Evolutionary conservation across 148 eudicot genomes (phyloP).

Genomic region (Salicornia ramosissima): DNA sequence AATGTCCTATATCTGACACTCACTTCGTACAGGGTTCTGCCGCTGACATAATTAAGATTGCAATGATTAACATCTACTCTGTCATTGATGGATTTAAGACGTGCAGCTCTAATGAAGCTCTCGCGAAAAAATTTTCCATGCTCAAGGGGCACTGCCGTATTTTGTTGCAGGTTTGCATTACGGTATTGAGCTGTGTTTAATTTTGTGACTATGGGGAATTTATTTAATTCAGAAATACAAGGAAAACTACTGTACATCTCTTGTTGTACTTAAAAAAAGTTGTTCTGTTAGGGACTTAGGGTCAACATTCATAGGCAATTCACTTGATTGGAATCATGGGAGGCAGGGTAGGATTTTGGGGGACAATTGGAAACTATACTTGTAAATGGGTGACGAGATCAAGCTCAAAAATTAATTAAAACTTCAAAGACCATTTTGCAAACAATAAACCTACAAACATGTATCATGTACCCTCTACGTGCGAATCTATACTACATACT

Average conservation of each 20-base stretch:
- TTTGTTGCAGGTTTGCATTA: conserved; percentile 68
- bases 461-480: too few relatives aligned
- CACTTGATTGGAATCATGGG: too few relatives aligned
- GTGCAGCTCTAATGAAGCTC: conserved; percentile 28
- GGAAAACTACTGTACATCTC: background rate
- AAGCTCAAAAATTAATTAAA: too few relatives aligned
- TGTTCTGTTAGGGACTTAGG: background rate
- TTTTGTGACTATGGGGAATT: background rate
- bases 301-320: too few relatives aligned
- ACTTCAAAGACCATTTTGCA: too few relatives aligned
- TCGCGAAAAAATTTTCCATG: conserved; percentile 42
- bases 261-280: background rate
- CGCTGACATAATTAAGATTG: conserved; percentile 93
- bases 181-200: background rate
- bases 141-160: conserved; percentile 83
- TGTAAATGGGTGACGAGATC: too few relatives aligned
- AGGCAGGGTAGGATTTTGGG: too few relatives aligned
- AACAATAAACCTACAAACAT: too few relatives aligned
- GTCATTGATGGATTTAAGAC: conserved; percentile 44
- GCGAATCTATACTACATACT: too few relatives aligned
- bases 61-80: conserved; percentile 76
- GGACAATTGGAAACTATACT: too few relatives aligned
- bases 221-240: background rate
- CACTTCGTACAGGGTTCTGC: conserved; percentile 76
- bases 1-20: background rate